Conservation (phyloP, 75 land plant genomes). For the Picea sitchensis region DNA sequence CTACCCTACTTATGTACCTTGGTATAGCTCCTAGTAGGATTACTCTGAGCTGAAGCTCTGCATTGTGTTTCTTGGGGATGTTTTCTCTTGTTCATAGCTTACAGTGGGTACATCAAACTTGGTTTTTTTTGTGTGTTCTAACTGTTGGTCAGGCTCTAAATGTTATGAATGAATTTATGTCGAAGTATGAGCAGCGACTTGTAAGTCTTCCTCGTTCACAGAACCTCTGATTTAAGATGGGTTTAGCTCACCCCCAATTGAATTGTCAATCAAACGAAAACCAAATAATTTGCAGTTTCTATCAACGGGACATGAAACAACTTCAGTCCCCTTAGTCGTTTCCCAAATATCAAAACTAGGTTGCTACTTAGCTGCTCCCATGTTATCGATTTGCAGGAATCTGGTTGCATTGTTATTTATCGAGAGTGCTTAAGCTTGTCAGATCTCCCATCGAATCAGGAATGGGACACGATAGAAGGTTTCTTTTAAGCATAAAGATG, state of each 20-base stretch:
- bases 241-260: not conserved
- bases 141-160: slow-evolving; percentile 13
- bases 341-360: slow-evolving; percentile 10
- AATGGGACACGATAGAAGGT: no score
- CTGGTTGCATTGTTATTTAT: no score
- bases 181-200: slow-evolving; percentile 1
- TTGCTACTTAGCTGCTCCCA: slow-evolving; percentile 12
- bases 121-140: slow-evolving; percentile 16
- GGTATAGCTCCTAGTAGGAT: slow-evolving; percentile 30
- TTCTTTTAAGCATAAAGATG: no score
- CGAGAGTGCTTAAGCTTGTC: no score
- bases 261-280: slow-evolving; percentile 18
- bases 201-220: not conserved
- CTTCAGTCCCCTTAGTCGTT: slow-evolving; percentile 9
- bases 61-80: slow-evolving; percentile 2
- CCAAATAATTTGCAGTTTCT: slow-evolving; percentile 40
- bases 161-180: slow-evolving; percentile 8
- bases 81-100: not conserved
- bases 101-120: slow-evolving; percentile 22
- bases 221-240: slow-evolving; percentile 13
- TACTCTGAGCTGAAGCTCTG: not conserved
- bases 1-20: slow-evolving; percentile 53
- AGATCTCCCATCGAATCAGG: no score
- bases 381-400: not conserved
- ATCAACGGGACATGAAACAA: slow-evolving; percentile 21